Evolutionary conservation across 768 basidiomycete species (phyloP).

Genomic region (Auriscalpium vulgare): DNA sequence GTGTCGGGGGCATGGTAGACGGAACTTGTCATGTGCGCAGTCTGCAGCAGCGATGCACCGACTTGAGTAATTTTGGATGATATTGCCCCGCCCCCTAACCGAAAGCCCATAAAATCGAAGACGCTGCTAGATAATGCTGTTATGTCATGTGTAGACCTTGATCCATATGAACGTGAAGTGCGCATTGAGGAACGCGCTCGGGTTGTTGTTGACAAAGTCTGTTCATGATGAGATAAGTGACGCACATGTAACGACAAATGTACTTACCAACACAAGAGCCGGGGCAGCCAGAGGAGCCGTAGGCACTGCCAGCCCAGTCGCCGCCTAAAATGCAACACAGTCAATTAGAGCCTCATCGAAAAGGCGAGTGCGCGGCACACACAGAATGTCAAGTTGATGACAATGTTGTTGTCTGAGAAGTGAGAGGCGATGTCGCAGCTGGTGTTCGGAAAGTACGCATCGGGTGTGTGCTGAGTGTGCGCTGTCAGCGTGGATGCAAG

Average conservation of each 20-base stretch:
- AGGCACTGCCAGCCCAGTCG: constrained; percentile 7
- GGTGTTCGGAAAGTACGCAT: constrained; percentile 53
- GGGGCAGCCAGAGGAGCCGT: constrained; percentile 10
- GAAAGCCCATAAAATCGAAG: background rate
- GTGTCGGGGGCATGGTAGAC: too few relatives aligned
- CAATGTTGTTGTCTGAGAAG: constrained; percentile 52
- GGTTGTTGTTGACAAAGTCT: constrained; percentile 1
- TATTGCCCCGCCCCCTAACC: background rate
- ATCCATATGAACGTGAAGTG: constrained; percentile 1
- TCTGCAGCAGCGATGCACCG: too few relatives aligned
- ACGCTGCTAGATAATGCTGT: background rate
- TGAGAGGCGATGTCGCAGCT: constrained; percentile 48
- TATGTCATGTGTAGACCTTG: background rate
- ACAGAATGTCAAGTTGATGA: constrained; percentile 70
- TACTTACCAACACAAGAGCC: constrained; percentile 4
- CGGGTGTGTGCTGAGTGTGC: constrained; percentile 42
- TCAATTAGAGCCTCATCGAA: background rate
- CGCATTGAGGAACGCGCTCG: background rate
- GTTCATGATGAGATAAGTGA: background rate
- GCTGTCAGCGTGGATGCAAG: background rate
- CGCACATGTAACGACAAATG: background rate
- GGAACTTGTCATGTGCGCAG: too few relatives aligned
- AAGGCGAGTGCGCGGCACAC: constrained; percentile 16
- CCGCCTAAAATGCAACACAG: constrained; percentile 3
- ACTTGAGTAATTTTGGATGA: too few relatives aligned